phyloP scores from a whole-genome alignment of 495 filamentous ascomycete genomes.

The Halenospora varia region DNA sequence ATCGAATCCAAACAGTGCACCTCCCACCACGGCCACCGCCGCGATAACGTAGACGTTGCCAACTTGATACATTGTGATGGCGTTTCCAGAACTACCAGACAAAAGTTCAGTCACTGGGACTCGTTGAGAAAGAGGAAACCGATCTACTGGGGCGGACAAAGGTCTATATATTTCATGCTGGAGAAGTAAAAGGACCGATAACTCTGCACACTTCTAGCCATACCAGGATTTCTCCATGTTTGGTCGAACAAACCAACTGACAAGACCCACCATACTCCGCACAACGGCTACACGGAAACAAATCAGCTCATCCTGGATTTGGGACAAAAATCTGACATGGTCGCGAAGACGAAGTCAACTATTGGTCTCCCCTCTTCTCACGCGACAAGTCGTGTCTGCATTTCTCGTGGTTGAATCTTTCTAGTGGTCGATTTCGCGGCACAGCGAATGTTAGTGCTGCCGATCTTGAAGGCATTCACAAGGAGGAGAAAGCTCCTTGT shows the following conservation, averaged over 20 bases:
- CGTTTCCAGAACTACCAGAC: neutral
- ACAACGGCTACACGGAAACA: neutral
- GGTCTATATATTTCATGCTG: neutral
- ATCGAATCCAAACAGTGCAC: slow-evolving; percentile 79
- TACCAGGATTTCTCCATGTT: slow-evolving; percentile 1
- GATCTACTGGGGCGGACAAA: neutral
- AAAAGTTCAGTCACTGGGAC: neutral
- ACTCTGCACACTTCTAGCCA: neutral
- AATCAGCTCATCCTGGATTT: neutral
- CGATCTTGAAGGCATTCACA: slow-evolving; percentile 21
- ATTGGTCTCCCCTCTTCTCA: neutral
- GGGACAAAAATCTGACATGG: neutral
- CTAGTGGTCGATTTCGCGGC: neutral
- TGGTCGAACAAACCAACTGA: slow-evolving; percentile 2
- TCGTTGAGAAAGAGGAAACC: neutral
- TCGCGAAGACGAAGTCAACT: neutral
- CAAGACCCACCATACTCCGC: neutral
- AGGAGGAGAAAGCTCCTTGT: neutral
- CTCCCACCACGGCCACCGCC: slow-evolving; percentile 72
- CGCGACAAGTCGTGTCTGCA: neutral
- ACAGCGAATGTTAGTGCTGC: neutral
- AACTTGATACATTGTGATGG: slow-evolving; percentile 42
- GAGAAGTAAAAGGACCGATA: neutral
- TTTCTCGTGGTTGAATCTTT: neutral
- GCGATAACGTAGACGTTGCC: slow-evolving; percentile 74